Evolutionary conservation across 495 filamentous ascomycete genomes (phyloP).

Genomic region (Daldinia loculata): DNA sequence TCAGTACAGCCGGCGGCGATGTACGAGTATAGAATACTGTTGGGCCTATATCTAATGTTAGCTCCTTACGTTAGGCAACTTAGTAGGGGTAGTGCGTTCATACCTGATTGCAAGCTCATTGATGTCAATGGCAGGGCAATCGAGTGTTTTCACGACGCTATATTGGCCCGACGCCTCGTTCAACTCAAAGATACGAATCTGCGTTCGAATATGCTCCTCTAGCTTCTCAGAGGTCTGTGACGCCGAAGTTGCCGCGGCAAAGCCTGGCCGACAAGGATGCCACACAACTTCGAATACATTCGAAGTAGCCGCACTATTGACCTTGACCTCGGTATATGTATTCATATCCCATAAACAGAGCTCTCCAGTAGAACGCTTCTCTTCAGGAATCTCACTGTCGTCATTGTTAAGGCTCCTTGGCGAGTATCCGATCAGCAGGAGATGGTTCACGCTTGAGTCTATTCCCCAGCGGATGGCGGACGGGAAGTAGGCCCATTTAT

Average conservation of each 20-base stretch:
- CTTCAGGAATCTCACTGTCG: conserved; percentile 64
- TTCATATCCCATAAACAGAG: conserved; percentile 75
- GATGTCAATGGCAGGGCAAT: conserved; percentile 85
- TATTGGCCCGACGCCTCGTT: conserved; percentile 47
- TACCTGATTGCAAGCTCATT: conserved; percentile 79
- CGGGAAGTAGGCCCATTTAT: conserved; percentile 69
- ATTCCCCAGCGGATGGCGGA: conserved; percentile 79
- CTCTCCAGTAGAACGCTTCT: conserved; percentile 66
- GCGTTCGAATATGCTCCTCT: conserved; percentile 54
- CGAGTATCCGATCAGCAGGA: conserved; percentile 81
- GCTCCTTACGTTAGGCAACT: conserved; percentile 51
- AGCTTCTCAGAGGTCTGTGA: conserved; percentile 52
- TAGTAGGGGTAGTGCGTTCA: conserved; percentile 41
- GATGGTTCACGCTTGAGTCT: conserved; percentile 55
- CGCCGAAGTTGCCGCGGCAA: conserved; percentile 70
- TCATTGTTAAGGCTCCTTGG: conserved; percentile 62
- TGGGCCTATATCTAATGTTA: conserved; percentile 54
- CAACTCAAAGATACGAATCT: conserved; percentile 58
- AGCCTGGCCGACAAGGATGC: conserved; percentile 68
- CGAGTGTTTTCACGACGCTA: conserved; percentile 55
- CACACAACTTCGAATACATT: conserved; percentile 85
- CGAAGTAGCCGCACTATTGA: conserved; percentile 64
- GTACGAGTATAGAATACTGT: conserved; percentile 59
- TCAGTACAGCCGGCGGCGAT: conserved; percentile 87
- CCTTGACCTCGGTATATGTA: conserved; percentile 54